Evolutionary conservation across 352 stramenopile species (phyloP).

Genomic region (Globisporangium alternatum): DNA sequence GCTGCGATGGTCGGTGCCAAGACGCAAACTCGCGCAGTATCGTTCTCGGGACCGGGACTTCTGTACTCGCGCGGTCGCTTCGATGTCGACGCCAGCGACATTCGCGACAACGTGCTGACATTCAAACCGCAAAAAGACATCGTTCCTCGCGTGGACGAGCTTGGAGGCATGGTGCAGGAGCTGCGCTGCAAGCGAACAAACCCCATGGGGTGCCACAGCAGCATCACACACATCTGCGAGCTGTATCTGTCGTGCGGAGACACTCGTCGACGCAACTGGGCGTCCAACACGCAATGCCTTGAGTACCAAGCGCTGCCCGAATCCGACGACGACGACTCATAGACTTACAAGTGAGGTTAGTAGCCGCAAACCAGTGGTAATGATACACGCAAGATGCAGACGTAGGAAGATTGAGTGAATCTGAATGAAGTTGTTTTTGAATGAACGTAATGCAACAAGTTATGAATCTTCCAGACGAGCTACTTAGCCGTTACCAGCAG

Average conservation of each 20-base stretch:
- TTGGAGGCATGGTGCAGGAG: constrained; percentile 76
- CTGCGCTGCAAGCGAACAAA: constrained; percentile 69
- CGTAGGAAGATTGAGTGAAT: constrained; percentile 6
- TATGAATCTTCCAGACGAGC: not conserved
- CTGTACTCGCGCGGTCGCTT: constrained; percentile 76
- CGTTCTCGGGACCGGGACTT: constrained; percentile 70
- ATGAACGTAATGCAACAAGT: constrained; percentile 4
- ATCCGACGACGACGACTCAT: constrained; percentile 11
- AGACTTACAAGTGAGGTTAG: constrained; percentile 1
- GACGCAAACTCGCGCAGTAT: constrained; percentile 68
- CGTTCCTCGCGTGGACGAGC: constrained; percentile 68
- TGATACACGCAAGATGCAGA: not conserved
- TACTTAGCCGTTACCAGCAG: constrained; percentile 88
- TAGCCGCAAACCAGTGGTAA: not conserved
- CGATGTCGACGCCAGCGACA: constrained; percentile 47
- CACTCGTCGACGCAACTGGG: constrained; percentile 57
- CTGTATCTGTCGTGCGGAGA: constrained; percentile 75
- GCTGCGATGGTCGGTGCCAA: constrained; percentile 75
- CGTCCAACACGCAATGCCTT: constrained; percentile 50
- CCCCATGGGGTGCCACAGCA: constrained; percentile 71
- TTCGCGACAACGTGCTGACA: constrained; percentile 78
- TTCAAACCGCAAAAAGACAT: constrained; percentile 81
- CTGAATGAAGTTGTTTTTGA: constrained; percentile 7
- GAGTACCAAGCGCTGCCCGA: constrained; percentile 36
- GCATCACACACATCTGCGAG: constrained; percentile 71